These are phyloP conservation scores for Papiliotrema nemorosa DNA, from an alignment of 1,284 basidiomycete genomes.

Conservation along the genomic window DNA sequence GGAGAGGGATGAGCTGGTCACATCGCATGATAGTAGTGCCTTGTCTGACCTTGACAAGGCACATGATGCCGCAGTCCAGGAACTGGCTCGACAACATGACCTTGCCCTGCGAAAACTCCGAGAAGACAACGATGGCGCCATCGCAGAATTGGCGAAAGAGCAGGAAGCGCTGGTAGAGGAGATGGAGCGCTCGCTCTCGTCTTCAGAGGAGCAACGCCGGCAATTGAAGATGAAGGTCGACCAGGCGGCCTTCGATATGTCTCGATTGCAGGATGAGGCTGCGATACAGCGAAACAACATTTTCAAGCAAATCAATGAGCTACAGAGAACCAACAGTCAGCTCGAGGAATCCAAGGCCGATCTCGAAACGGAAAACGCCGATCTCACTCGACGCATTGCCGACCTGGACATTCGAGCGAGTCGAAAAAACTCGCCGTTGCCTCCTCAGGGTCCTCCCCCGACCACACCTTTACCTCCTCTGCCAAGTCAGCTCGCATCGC, in stretches of 20 bases:
- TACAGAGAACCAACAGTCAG: slow-evolving; percentile 23
- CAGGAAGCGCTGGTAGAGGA: slow-evolving; percentile 31
- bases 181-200: slow-evolving; percentile 35
- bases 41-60: slow-evolving; percentile 6
- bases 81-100: slow-evolving; percentile 17
- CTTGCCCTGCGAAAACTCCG: slow-evolving; percentile 13
- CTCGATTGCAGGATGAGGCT: slow-evolving; percentile 38
- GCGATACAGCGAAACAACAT: slow-evolving; percentile 30
- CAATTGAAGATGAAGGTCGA: slow-evolving; percentile 46
- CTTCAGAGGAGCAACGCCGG: slow-evolving; percentile 39
- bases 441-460: slow-evolving; percentile 44
- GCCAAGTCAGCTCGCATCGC: slow-evolving; percentile 12
- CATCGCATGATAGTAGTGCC: slow-evolving; percentile 16
- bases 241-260: slow-evolving; percentile 43
- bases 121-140: slow-evolving; percentile 9
- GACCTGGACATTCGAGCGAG: slow-evolving; percentile 20
- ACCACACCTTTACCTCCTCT: slow-evolving; percentile 40
- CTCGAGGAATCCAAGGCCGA: slow-evolving; percentile 25
- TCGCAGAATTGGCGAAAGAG: slow-evolving; percentile 23
- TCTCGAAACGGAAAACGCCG: slow-evolving; percentile 20
- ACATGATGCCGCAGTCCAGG: slow-evolving; percentile 21
- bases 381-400: slow-evolving; percentile 13
- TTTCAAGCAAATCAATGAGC: slow-evolving; percentile 27
- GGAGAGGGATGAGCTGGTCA: slow-evolving; percentile 13
- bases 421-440: slow-evolving; percentile 15